phyloP scores from a whole-genome alignment of 2,329 filamentous ascomycete species.

The Seiridium cupressi region DNA sequence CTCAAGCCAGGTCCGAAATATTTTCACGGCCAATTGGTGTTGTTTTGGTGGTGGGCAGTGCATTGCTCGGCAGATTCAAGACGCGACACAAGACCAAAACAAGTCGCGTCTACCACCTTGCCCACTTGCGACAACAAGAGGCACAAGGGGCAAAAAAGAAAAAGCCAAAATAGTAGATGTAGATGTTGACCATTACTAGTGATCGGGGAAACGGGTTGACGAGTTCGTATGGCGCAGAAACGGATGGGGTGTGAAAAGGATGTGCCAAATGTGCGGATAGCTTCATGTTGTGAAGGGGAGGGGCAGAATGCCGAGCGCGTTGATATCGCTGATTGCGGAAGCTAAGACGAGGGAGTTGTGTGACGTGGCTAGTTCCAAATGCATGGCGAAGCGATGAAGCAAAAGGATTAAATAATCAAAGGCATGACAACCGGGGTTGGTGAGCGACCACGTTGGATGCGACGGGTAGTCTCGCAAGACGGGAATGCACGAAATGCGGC shows the following conservation, averaged over 20 bases:
- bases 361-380: neutral
- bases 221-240: too few species aligned
- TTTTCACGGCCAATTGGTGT: too few species aligned
- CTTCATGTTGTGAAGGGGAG: constrained; percentile 20
- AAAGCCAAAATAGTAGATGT: neutral
- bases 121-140: neutral
- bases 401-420: neutral
- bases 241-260: neutral
- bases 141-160: neutral
- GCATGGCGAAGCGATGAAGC: neutral
- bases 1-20: too few species aligned
- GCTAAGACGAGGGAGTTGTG: neutral
- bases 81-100: neutral
- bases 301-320: neutral
- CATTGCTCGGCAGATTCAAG: neutral
- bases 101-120: neutral
- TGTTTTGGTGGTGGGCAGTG: too few species aligned
- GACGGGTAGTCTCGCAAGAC: constrained; percentile 16
- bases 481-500: constrained; percentile 17
- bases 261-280: constrained; percentile 24
- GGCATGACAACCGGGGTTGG: constrained; percentile 15
- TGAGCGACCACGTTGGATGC: constrained; percentile 18
- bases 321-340: neutral
- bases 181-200: too few species aligned
- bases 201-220: too few species aligned